Evolutionary conservation across 2,329 filamentous ascomycete species (phyloP), one percentile per base, ranked within the genome.

Genomic region (Penicillium olsonii): DNA sequence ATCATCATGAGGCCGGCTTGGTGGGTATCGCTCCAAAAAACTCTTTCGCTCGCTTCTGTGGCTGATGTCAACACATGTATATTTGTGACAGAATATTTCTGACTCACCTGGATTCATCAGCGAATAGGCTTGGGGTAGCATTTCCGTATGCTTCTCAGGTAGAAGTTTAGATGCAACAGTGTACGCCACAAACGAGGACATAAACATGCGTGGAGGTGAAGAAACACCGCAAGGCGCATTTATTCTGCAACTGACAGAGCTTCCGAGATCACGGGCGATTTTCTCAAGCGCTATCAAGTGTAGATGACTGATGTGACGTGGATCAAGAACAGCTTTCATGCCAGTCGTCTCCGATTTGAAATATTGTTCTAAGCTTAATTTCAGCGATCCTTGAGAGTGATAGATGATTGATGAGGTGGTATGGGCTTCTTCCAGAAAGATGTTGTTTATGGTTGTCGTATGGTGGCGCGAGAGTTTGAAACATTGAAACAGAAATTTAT

Each of bases 401-500:
- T 44, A 44, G 18, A 44, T 31, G 18, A 44, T 34, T 33, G 29
- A 44, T 34, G 38, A 42, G 19, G 39, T 48, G 19, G n/a, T 33
- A 33, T 48, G 27, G 37, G 37, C 45, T 35, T 48, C 45, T 34
- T 48, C 37, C n/a, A 48, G 45, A 42, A 48, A 35, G 15, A 48
- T 31, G 24, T 42, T 35, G 37, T 48, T 48, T 37, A 48, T 48
- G 20, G 31, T 31, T 35, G 37, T 33, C 17, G 33, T 37, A 42
- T 48, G 45, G 22, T 22, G 17, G 29, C 37, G 17, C 18, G 37
- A 33, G 37, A 48, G 24, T 24, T 35, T 22, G 27, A 48, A 48
- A 24, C 37, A 48, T 33, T 33, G 35, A 33, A 48, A 48, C 18
- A 24, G 14, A 42, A 48, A 48, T 24, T 37, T 43, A 38, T 48